Base-by-base conservation (phyloP, 1,139 yeast species). In the Petasospora fabianii region DNA sequence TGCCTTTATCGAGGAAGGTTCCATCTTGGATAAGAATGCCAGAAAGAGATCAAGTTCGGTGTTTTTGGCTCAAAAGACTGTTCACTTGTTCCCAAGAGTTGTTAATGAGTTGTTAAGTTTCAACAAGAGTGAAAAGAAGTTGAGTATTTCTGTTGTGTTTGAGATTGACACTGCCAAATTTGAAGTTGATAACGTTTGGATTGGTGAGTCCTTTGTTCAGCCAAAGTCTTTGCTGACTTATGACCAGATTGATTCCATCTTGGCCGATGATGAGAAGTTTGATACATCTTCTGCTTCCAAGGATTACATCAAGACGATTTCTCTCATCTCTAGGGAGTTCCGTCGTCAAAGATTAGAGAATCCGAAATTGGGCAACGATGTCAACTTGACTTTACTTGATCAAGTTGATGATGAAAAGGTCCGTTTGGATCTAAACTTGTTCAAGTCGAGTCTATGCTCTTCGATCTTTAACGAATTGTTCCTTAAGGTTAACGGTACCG, bases 31-130 rank as follows among this genome's bases (percentile, higher is more conserved):
- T 56, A 80, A 94, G 46, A 90, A 92, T 59, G 85, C 96, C 2
- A 85, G 87, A 62, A 88, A 87, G 65, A 77, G 97, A 59, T 87
- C 95, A 2, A 79, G 92, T 3, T 80, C 96, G 12, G 97, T 92
- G 6, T 84, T 82, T 57, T 74, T 92, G 62, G 94, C 95, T n/a
- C 96, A 90, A 58, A 81, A 80, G 49, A 64, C 71, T 17, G 72
- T 73, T 28, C 77, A 83, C 47, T 69, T 92, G 54, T 74, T 84
- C 49, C 97, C 97, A 2, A 67, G 68, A 27, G 71, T 72, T 34
- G 71, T 87, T 35, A 80, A 78, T 48, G 73, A 75, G 11, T 49
- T 69, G 27, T 68, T 84, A 34, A 78, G 88, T 2, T 81, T 92
- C 55, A 68, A 71, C 32, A 80, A 75, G 39, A 79, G 75, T 45